A percentile compares a stretch with the other conserved stretches of the same genome.
Evolutionary conservation across 345 rosid genomes (phyloP).

Genomic region (Clausena lansium): DNA sequence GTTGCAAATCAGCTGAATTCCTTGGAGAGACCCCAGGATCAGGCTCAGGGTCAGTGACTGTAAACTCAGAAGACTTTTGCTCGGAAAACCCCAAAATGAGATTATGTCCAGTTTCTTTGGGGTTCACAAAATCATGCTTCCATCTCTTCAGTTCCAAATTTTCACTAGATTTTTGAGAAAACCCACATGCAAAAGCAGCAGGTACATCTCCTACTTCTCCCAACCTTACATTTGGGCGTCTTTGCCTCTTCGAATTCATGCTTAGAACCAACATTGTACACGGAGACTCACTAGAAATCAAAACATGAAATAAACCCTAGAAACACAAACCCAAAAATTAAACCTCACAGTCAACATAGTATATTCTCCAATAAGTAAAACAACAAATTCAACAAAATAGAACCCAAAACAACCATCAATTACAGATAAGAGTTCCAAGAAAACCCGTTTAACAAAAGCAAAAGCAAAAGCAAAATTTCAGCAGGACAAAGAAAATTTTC

Average conservation of each 20-base stretch:
- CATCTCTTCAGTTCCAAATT: conserved; percentile 31
- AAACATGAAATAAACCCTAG: conserved; percentile 25
- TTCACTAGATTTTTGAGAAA: conserved; percentile 27
- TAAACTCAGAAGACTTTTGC: conserved; percentile 20
- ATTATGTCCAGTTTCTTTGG: conserved; percentile 13
- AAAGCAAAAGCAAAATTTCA: conserved; percentile 15
- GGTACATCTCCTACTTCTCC: conserved; percentile 58
- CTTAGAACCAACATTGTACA: conserved; percentile 42
- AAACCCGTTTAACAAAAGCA: not conserved
- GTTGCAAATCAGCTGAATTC: conserved; percentile 33
- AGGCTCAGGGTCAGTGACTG: conserved; percentile 19
- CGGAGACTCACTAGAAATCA: conserved; percentile 7
- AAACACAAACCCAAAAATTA: conserved; percentile 13
- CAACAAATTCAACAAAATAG: not conserved
- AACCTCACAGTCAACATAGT: not conserved
- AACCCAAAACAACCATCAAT: not conserved
- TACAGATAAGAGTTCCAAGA: not conserved
- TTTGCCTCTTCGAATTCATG: conserved; percentile 53
- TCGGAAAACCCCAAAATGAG: conserved; percentile 14
- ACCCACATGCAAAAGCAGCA: conserved; percentile 56
- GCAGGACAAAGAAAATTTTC: not conserved
- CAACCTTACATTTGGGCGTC: conserved; percentile 61
- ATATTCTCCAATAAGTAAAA: not conserved
- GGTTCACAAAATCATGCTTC: conserved; percentile 26
- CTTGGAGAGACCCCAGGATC: conserved; percentile 23